A percentile compares a stretch with the other conserved stretches of the same genome.
Conservation (phyloP, 768 basidiomycete genomes). For the Dendrothele bispora region DNA sequence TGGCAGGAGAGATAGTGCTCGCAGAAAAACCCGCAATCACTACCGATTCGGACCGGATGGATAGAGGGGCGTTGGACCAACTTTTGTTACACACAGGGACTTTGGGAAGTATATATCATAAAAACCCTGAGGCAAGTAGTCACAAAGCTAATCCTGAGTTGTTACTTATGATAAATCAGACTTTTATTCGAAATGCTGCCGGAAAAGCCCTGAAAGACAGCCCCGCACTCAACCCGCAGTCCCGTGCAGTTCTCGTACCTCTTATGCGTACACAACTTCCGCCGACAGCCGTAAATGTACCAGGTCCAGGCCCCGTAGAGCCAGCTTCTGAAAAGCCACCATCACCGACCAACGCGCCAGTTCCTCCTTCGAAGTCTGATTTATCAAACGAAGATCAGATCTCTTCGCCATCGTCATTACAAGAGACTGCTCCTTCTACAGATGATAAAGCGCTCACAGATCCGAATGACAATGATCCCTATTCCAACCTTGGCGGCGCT, state of each 20-base stretch:
- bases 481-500: constrained; percentile 77
- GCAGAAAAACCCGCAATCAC: constrained; percentile 94
- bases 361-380: constrained; percentile 29
- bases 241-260: constrained; percentile 69
- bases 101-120: constrained; percentile 95
- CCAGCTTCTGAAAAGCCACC: constrained; percentile 27
- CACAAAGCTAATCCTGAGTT: constrained; percentile 5
- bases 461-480: constrained; percentile 60
- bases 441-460: constrained; percentile 8
- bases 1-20: constrained; percentile 87
- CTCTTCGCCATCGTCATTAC: constrained; percentile 20
- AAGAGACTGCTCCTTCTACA: constrained; percentile 8
- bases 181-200: constrained; percentile 89
- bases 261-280: constrained; percentile 54
- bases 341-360: constrained; percentile 22
- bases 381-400: too few species aligned
- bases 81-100: constrained; percentile 92
- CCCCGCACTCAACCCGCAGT: constrained; percentile 84
- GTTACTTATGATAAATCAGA: constrained; percentile 53
- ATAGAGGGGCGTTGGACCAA: constrained; percentile 93
- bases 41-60: constrained; percentile 98
- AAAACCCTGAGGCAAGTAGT: constrained; percentile 81
- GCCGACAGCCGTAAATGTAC: constrained; percentile 42
- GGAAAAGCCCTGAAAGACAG: constrained; percentile 84
- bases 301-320: constrained; percentile 66